Conservation (phyloP, 768 basidiomycete species). For the Psilocybe sp. region DNA sequence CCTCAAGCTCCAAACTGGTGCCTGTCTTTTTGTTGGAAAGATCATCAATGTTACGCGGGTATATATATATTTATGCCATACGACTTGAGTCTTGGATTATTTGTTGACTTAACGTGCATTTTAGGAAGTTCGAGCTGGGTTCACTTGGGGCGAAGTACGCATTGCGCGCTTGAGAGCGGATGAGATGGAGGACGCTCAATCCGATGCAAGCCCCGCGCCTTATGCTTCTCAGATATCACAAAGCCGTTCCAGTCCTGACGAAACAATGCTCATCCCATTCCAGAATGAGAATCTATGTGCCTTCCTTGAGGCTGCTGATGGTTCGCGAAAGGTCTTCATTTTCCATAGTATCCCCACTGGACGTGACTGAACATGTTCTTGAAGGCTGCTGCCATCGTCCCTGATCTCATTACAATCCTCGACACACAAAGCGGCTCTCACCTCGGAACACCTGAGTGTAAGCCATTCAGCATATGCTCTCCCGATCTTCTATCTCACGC, state of each 20-base stretch:
- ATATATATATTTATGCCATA: too few species aligned
- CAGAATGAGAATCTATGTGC: slow-evolving; percentile 62
- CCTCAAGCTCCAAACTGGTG: slow-evolving; percentile 28
- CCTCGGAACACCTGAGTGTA: slow-evolving; percentile 56
- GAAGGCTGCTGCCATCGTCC: slow-evolving; percentile 53
- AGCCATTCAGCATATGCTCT: background rate
- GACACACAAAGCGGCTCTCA: slow-evolving; percentile 61
- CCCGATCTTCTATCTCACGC: background rate
- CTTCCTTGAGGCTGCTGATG: slow-evolving; percentile 32
- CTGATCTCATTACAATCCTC: slow-evolving; percentile 62
- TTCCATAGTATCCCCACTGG: too few species aligned
- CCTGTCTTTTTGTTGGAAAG: slow-evolving; percentile 54
- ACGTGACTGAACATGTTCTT: background rate
- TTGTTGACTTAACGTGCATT: background rate
- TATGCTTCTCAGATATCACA: background rate
- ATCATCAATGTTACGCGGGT: slow-evolving; percentile 46
- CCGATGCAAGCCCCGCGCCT: background rate
- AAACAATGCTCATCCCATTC: slow-evolving; percentile 49
- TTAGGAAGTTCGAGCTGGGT: slow-evolving; percentile 33
- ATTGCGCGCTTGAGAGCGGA: slow-evolving; percentile 27
- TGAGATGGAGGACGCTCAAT: slow-evolving; percentile 23
- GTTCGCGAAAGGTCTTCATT: slow-evolving; percentile 15
- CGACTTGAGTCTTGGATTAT: slow-evolving; percentile 3
- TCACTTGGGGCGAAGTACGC: slow-evolving; percentile 33
- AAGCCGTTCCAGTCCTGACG: background rate